Evolutionary conservation across 371 early-diverging fungal species (phyloP).

Genomic region (Saksenaea oblongispora): DNA sequence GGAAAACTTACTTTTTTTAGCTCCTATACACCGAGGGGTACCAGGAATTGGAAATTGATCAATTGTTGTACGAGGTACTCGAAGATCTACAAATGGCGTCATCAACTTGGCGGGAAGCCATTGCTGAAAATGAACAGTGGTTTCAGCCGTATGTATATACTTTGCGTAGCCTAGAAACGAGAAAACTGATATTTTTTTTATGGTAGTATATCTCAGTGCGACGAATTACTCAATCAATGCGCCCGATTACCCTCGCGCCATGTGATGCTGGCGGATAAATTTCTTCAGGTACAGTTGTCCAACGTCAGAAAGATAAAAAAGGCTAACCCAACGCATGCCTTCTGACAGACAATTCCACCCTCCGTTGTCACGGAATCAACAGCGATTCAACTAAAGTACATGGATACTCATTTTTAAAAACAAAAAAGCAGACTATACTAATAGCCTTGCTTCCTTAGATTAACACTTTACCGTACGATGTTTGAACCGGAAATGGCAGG

Average conservation of each 20-base stretch:
- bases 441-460: constrained; percentile 3
- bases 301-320: constrained; percentile 1
- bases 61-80: constrained; percentile 13
- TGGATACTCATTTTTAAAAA: not conserved
- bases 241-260: constrained; percentile 2
- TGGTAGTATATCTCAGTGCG: constrained; percentile 9
- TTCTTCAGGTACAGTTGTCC: constrained; percentile 11
- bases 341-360: constrained; percentile 5
- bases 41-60: constrained; percentile 18
- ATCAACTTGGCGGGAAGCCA: constrained; percentile 6
- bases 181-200: no score
- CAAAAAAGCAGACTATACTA: not conserved
- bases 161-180: no score
- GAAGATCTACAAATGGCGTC: constrained; percentile 20
- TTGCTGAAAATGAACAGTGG: constrained; percentile 8
- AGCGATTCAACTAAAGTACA: constrained; percentile 10
- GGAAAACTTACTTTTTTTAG: constrained; percentile 6
- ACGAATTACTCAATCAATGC: constrained; percentile 11
- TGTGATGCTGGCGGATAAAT: constrained; percentile 11
- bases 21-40: constrained; percentile 15
- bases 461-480: constrained; percentile 10
- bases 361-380: not conserved
- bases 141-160: not conserved
- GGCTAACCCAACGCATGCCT: not conserved
- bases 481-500: constrained; percentile 17